These are phyloP conservation scores for Chlamydomonas sp. DNA, from an alignment of 139 green algal genomes.

Conservation along the genomic window DNA sequence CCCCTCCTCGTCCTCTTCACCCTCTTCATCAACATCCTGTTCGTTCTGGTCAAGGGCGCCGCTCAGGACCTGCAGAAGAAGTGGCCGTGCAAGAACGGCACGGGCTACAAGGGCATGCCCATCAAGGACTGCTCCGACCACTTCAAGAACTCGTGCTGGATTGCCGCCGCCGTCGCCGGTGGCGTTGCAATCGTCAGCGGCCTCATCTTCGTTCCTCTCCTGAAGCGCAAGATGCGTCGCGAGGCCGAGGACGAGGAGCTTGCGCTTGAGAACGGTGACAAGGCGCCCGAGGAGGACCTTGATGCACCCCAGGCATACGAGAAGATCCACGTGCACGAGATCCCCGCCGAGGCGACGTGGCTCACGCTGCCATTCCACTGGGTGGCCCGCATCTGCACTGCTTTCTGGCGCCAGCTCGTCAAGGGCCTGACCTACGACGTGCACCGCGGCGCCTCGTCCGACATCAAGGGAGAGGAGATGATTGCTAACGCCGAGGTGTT, in stretches of 20 bases:
- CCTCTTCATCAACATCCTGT: constrained; percentile 38
- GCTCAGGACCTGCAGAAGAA: background rate
- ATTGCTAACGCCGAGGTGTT: constrained; percentile 42
- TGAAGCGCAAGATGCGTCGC: no score
- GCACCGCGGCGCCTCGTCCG: background rate
- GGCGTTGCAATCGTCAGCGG: background rate
- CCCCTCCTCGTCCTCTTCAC: constrained; percentile 33
- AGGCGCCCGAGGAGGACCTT: no score
- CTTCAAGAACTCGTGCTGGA: constrained; percentile 9
- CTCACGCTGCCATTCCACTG: constrained; percentile 3
- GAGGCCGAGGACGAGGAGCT: no score
- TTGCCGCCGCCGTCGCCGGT: background rate
- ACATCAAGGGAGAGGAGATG: constrained; percentile 14
- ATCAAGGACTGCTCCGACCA: constrained; percentile 15
- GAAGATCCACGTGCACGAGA: background rate
- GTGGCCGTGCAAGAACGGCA: constrained; percentile 4
- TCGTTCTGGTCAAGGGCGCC: constrained; percentile 31
- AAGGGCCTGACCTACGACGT: constrained; percentile 12
- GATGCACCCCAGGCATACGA: no score
- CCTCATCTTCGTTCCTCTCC: no score
- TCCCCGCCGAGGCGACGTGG: background rate
- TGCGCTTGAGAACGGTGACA: no score
- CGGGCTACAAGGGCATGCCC: background rate
- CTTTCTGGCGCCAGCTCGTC: background rate
- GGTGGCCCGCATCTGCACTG: background rate